Evolutionary conservation across 768 basidiomycete genomes (phyloP), one percentile per base, ranked within the genome.

Genomic region (Boletus rufocinnamomeus): DNA sequence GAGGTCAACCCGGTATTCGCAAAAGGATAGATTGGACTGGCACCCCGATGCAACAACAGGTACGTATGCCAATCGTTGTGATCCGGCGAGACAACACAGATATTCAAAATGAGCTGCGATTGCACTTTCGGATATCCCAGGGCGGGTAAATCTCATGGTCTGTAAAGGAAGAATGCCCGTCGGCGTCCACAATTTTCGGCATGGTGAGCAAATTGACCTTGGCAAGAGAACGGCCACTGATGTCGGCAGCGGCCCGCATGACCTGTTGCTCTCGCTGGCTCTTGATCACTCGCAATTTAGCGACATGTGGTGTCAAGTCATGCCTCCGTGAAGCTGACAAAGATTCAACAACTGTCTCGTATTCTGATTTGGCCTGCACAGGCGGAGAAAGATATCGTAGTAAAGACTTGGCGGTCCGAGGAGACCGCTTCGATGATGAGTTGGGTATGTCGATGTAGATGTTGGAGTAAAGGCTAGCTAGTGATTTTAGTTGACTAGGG

Each of bases 21-120:
- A 54, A 44, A 52, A 47, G 13, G 50, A 16, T 6, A 40, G 34
- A 62, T 38, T 41, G 37, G 19, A 27, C 62, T 57, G 9, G 65
- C 72, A 91, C 91, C 97, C 97, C 2, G 93, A 95, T 6, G 93
- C 96, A 35, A 98, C 92, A 6, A 99, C 97, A 14, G 97, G 97
- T 2, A 99, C 95, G 69, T 99, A 99, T n/a, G 97, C 95, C 49
- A 86, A 84, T 41, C 95, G 82, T 66, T 93, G 88, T 14, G 92
- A 82, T 23, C 97, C 97, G 17, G 77, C 77, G 44, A 92, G 77
- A 4, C 85, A 81, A 66, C 94, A 95, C 1, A 89, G 64, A 67
- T 97, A 97, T 73, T 96, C 91, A 68, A 98, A 98, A 68, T 94
- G 91, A 6, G 95, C 90, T 0, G 82, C 86, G 9, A 91, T 73